Percentiles rank a stretch among this genome's conserved stretches.
Evolutionary conservation across 768 basidiomycete genomes (phyloP).

Genomic region (Lepiota venenata): DNA sequence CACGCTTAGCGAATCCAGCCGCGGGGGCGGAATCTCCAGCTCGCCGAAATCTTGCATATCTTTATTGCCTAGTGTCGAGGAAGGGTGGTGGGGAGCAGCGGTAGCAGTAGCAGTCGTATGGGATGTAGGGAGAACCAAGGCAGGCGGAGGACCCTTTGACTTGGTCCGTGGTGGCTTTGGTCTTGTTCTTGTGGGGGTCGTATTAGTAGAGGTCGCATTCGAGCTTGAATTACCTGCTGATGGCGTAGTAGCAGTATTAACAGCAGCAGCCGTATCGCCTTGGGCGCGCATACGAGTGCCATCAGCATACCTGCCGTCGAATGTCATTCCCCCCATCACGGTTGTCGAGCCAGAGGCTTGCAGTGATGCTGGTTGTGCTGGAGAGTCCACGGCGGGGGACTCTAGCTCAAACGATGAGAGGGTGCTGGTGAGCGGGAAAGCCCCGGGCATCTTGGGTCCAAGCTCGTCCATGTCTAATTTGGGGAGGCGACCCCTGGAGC

Average conservation of each 20-base stretch:
- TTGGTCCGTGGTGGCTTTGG: not conserved
- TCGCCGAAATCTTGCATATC: constrained; percentile 1
- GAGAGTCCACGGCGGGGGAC: constrained; percentile 9
- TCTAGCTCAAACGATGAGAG: not conserved
- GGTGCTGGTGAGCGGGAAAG: constrained; percentile 15
- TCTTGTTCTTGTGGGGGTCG: constrained; percentile 1
- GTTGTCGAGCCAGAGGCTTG: not conserved
- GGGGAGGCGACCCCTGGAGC: constrained; percentile 50
- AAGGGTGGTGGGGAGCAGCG: not conserved
- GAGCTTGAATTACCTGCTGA: not conserved
- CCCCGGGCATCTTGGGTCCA: constrained; percentile 19
- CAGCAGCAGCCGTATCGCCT: not conserved
- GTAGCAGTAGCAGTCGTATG: not conserved
- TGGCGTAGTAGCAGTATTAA: too few relatives aligned
- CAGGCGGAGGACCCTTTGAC: constrained; percentile 5
- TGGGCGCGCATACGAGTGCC: not conserved
- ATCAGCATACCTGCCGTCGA: not conserved
- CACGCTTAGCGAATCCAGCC: constrained; percentile 6
- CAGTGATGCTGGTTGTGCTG: not conserved
- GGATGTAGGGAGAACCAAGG: constrained; percentile 13
- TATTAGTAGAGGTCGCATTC: not conserved
- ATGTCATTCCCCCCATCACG: not conserved
- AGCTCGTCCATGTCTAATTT: constrained; percentile 31
- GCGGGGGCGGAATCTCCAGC: not conserved
- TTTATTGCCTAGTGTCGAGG: not conserved